Conservation (phyloP, 2,329 filamentous ascomycete genomes). For the Gnomoniopsis smithogilvyi region DNA sequence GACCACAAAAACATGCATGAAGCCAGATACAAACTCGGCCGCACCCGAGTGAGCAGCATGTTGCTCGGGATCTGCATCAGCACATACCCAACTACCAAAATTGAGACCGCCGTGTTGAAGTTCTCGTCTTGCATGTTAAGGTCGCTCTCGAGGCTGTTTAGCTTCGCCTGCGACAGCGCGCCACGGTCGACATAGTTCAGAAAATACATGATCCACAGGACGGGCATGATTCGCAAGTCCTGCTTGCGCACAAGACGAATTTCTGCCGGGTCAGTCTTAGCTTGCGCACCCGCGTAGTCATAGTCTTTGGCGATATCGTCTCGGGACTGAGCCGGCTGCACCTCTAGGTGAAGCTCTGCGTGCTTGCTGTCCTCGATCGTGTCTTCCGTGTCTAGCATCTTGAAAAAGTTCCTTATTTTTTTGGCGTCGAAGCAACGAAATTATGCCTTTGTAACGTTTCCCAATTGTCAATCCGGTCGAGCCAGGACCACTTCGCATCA, state of each 20-base stretch:
- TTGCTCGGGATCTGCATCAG: conserved; percentile 45
- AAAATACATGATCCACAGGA: conserved; percentile 38
- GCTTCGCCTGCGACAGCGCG: background rate
- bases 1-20: conserved; percentile 38
- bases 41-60: conserved; percentile 38
- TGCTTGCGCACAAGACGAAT: conserved; percentile 35
- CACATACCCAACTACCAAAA: conserved; percentile 33
- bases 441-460: no score
- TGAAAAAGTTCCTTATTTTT: no score
- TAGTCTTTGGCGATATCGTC: background rate
- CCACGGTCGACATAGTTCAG: conserved; percentile 5
- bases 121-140: conserved; percentile 1
- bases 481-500: no score
- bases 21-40: conserved; percentile 27
- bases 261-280: conserved; percentile 31
- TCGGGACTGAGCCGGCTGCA: background rate
- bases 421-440: no score
- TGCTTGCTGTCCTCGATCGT: background rate
- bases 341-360: background rate
- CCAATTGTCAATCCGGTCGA: no score
- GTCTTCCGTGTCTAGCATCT: no score
- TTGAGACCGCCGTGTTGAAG: conserved; percentile 10
- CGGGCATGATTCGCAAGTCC: conserved; percentile 36
- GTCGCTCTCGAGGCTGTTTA: conserved; percentile 3
- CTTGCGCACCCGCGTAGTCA: conserved; percentile 32